Evolutionary conservation across 352 stramenopile species (phyloP).

Genomic region (Phytophthora hibernalis): DNA sequence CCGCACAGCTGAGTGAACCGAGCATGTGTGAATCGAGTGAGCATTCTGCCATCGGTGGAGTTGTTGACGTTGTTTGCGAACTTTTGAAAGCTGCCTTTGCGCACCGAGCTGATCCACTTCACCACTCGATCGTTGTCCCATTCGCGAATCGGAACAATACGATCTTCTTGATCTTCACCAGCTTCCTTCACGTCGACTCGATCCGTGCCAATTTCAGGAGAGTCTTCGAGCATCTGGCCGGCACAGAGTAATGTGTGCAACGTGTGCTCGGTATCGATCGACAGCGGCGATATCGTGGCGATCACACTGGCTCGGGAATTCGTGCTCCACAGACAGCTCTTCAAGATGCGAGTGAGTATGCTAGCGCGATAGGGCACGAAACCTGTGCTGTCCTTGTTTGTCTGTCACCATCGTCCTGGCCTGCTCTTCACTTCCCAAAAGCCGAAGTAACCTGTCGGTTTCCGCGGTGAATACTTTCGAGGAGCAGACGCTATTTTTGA

Average conservation of each 20-base stretch:
- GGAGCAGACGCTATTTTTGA: no score
- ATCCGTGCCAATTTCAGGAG: slow-evolving; percentile 58
- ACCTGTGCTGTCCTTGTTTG: slow-evolving; percentile 57
- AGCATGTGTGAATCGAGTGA: slow-evolving; percentile 64
- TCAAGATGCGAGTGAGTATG: slow-evolving; percentile 79
- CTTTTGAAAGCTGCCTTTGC: slow-evolving; percentile 59
- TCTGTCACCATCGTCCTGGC: no score
- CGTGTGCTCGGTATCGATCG: slow-evolving; percentile 80
- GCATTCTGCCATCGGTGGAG: slow-evolving; percentile 62
- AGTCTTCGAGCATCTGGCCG: slow-evolving; percentile 73
- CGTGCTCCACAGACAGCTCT: slow-evolving; percentile 70
- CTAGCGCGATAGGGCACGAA: slow-evolving; percentile 78
- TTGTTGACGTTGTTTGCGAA: slow-evolving; percentile 55
- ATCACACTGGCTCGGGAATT: slow-evolving; percentile 77
- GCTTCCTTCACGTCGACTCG: slow-evolving; percentile 59
- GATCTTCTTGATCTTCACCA: slow-evolving; percentile 42
- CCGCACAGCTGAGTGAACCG: slow-evolving; percentile 76
- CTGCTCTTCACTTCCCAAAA: no score
- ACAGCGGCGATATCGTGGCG: slow-evolving; percentile 80
- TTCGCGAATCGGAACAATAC: slow-evolving; percentile 53
- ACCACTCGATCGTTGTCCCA: slow-evolving; percentile 66
- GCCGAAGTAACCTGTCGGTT: no score
- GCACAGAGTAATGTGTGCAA: slow-evolving; percentile 78
- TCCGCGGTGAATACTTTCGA: no score
- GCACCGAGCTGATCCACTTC: slow-evolving; percentile 58